Percentiles rank a stretch among this genome's conserved stretches.
Conservation (phyloP, 345 rosid species). For the Eucalyptus regnans region DNA sequence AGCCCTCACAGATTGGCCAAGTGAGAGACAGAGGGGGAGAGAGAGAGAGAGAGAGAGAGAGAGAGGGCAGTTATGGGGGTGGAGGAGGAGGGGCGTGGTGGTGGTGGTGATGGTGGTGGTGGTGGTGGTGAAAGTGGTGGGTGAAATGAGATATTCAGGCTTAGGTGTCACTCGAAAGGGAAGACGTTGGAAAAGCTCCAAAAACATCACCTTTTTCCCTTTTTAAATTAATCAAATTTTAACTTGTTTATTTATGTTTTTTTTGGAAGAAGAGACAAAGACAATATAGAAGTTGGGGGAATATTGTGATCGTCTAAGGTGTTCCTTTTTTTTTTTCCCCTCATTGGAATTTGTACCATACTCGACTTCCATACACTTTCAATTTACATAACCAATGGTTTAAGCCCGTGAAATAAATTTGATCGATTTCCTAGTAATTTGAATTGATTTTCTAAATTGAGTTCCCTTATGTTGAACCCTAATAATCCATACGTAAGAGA, state of each 20-base stretch:
- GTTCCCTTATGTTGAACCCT: neutral
- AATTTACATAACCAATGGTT: neutral
- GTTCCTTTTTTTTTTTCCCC: neutral
- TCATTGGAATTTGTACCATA: neutral
- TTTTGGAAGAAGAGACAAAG: neutral
- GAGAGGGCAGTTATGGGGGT: neutral
- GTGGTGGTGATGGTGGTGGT: neutral
- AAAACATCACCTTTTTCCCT: neutral
- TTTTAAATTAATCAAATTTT: neutral
- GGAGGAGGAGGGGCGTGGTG: neutral
- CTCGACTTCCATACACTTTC: neutral
- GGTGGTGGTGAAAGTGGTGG: conserved; percentile 8
- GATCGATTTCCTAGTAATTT: neutral
- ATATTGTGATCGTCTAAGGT: neutral
- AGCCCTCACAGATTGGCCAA: neutral
- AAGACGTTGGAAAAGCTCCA: neutral
- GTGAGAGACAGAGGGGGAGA: neutral
- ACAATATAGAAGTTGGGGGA: neutral
- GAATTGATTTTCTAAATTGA: neutral
- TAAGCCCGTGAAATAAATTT: neutral
- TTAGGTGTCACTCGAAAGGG: neutral
- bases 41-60: neutral
- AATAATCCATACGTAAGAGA: neutral
- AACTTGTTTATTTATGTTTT: neutral
- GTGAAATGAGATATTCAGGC: conserved; percentile 9